phyloP scores from a whole-genome alignment of 2,329 filamentous ascomycete genomes.

The Monascus ruber region DNA sequence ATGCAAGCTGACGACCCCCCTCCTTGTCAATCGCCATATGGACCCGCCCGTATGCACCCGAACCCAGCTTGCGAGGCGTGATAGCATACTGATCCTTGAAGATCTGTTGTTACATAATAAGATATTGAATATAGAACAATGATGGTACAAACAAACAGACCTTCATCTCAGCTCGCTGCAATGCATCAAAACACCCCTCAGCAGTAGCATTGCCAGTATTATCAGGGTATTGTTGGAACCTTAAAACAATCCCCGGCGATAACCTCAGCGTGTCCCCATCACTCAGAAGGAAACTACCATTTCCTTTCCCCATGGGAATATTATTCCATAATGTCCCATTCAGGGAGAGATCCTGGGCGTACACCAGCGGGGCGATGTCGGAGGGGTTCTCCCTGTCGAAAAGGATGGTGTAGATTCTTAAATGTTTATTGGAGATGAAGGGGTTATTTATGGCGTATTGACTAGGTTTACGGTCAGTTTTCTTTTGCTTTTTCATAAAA shows the following conservation, averaged over 20 bases:
- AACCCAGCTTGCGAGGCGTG: conserved; percentile 29
- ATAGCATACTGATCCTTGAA: conserved; percentile 25
- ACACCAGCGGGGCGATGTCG: conserved; percentile 31
- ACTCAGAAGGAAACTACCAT: conserved; percentile 25
- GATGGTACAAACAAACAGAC: conserved; percentile 9
- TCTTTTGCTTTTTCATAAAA: neutral
- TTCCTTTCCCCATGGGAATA: conserved; percentile 19
- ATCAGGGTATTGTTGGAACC: conserved; percentile 4
- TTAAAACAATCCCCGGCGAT: conserved; percentile 11
- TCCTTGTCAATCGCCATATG: conserved; percentile 29
- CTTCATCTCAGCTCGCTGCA: conserved; percentile 24
- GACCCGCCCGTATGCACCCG: conserved; percentile 32
- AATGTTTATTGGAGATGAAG: conserved; percentile 29
- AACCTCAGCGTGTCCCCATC: conserved; percentile 27
- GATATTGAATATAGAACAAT: too few species aligned
- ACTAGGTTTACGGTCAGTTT: conserved; percentile 10
- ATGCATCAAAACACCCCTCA: conserved; percentile 9
- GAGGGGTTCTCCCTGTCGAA: conserved; percentile 27
- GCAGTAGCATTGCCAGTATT: conserved; percentile 1
- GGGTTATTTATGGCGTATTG: conserved; percentile 22
- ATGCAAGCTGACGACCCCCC: conserved; percentile 30
- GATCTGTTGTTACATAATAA: conserved; percentile 10
- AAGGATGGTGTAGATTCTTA: conserved; percentile 33
- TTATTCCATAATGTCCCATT: conserved; percentile 33
- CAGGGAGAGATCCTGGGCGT: conserved; percentile 31